Base-by-base conservation (phyloP, 257 asterid genomes). In the Ocimum tenuiflorum region DNA sequence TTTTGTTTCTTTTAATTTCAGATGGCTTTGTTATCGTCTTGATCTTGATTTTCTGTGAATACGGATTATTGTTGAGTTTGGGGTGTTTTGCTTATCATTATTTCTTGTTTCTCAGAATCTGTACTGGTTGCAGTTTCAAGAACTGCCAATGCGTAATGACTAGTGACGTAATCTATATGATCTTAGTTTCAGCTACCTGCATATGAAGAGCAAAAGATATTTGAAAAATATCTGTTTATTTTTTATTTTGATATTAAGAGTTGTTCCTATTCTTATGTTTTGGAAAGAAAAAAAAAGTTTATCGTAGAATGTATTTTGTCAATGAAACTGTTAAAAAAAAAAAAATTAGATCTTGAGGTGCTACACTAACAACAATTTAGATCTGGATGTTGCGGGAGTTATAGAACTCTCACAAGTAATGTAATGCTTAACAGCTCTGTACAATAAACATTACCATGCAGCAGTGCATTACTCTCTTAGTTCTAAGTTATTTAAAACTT, bases 21-120 rank as follows among this genome's bases (percentile, higher is more conserved):
- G 22, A 19, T 50, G 33, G 4, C 24, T 13, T 61, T 43, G 0
- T 51, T 23, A 43, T 49, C 59, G 33, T 55, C 61, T 38, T 54
- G 78, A 57, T 74, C 73, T 75, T 59, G 76, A 41, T 75, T 56
- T 27, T 15, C 27, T 51, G 65, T 52, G 69, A 41, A 43, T 51
- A 43, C 46, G 39, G 69, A 4, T 35, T 47, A 27, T 18, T 2
- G 52, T 36, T 36, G 22, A 56, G 60, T 27, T 55, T 61, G 27
- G 27, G 63, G 60, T 29, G 35, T 62, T 56, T 63, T 39, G 53
- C 15, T 48, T 43, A 0, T 29, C 33, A 0, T 33, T 51, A 2
- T 33, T 13, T 19, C 49, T 18, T 53, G 9, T 66, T 45, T 36
- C 33, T 65, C 35, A 7, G 51, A 31, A 55, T 31, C 43, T 61